These are phyloP conservation scores for Anthostomella pinea DNA, from an alignment of 2,329 filamentous ascomycete genomes.

Conservation along the genomic window DNA sequence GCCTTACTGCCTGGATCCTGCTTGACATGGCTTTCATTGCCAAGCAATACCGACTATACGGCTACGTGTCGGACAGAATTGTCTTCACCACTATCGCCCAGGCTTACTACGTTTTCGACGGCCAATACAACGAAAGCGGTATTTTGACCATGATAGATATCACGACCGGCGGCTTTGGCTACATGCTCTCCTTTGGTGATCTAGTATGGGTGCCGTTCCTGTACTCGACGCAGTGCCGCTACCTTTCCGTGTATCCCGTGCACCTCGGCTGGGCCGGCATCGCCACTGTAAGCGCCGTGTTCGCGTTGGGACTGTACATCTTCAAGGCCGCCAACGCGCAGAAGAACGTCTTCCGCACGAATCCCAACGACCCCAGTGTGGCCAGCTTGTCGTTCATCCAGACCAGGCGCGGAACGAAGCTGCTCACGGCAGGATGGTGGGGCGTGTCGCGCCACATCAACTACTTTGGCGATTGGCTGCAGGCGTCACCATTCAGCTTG, in stretches of 20 bases:
- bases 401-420: slow-evolving; percentile 76
- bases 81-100: slow-evolving; percentile 76
- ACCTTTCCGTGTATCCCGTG: slow-evolving; percentile 78
- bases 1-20: slow-evolving; percentile 85
- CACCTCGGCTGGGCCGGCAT: slow-evolving; percentile 69
- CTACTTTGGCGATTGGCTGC: slow-evolving; percentile 91
- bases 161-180: slow-evolving; percentile 88
- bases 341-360: slow-evolving; percentile 90
- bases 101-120: slow-evolving; percentile 79
- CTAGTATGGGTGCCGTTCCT: slow-evolving; percentile 90
- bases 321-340: slow-evolving; percentile 91
- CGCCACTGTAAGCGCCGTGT: slow-evolving; percentile 62
- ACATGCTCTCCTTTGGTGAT: slow-evolving; percentile 92
- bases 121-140: slow-evolving; percentile 80
- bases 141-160: slow-evolving; percentile 94
- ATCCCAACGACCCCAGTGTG: slow-evolving; percentile 80
- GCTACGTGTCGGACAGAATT: slow-evolving; percentile 83
- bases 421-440: slow-evolving; percentile 90
- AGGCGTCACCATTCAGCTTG: slow-evolving; percentile 84
- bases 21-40: slow-evolving; percentile 82
- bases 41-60: slow-evolving; percentile 83
- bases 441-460: slow-evolving; percentile 88
- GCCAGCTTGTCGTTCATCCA: slow-evolving; percentile 81
- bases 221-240: slow-evolving; percentile 81
- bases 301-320: slow-evolving; percentile 74